These are phyloP conservation scores for Pelargonium myrrhifolium DNA, from an alignment of 441 rosid species.

Conservation along the genomic window DNA sequence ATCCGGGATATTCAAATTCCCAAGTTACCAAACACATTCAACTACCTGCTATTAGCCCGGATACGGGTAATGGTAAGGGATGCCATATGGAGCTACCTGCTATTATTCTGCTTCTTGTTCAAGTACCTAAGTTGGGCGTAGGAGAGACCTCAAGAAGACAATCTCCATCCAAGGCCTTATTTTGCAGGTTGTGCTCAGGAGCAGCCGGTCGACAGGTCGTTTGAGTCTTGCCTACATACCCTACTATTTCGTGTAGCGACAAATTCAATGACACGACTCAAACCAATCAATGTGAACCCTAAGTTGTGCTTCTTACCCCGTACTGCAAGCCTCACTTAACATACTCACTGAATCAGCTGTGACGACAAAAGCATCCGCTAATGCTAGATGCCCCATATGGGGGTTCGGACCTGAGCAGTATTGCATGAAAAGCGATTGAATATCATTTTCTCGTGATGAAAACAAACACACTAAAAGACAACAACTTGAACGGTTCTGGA, in stretches of 20 bases:
- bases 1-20: too few relatives aligned
- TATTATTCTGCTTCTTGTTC: too few relatives aligned
- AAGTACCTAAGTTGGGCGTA: too few relatives aligned
- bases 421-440: conserved; percentile 13
- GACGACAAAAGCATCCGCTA: conserved; percentile 91
- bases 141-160: too few relatives aligned
- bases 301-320: conserved; percentile 47
- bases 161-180: too few relatives aligned
- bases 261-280: neutral
- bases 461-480: conserved; percentile 1
- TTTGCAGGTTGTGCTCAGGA: too few relatives aligned
- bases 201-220: neutral
- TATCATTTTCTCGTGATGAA: neutral
- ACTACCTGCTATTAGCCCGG: too few relatives aligned
- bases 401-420: conserved; percentile 64
- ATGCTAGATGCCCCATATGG: conserved; percentile 80
- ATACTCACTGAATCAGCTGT: conserved; percentile 92
- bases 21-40: too few relatives aligned
- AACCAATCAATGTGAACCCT: too few relatives aligned
- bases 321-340: conserved; percentile 92
- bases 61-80: too few relatives aligned
- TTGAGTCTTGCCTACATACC: neutral
- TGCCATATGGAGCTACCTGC: too few relatives aligned
- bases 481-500: neutral
- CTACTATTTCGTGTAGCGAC: neutral